Percentiles rank a stretch among this genome's conserved stretches.
These are phyloP conservation scores for Infundibulicybe gibba DNA, from an alignment of 768 basidiomycete genomes.

Conservation along the genomic window DNA sequence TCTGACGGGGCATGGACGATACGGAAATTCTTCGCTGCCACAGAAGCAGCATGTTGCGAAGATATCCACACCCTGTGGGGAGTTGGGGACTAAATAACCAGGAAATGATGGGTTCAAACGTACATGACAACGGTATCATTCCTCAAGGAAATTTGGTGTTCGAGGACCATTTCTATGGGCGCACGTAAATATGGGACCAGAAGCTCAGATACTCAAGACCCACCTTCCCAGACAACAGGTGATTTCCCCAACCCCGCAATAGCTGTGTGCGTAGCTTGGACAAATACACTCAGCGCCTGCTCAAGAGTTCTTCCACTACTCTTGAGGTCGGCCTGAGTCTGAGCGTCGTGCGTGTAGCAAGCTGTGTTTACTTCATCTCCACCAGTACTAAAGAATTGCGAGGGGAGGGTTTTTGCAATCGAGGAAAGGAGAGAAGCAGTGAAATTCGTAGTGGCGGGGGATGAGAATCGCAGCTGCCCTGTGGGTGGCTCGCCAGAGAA, in stretches of 20 bases:
- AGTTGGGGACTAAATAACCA: not conserved
- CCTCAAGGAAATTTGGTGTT: constrained; percentile 38
- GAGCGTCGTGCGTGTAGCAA: constrained; percentile 62
- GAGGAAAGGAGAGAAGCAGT: constrained; percentile 48
- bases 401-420: constrained; percentile 49
- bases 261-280: constrained; percentile 49
- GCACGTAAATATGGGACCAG: constrained; percentile 18
- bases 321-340: constrained; percentile 55
- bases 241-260: constrained; percentile 58
- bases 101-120: constrained; percentile 13
- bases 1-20: constrained; percentile 72
- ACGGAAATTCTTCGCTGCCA: constrained; percentile 53
- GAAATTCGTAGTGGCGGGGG: constrained; percentile 56
- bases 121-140: constrained; percentile 57
- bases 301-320: constrained; percentile 49
- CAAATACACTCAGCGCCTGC: constrained; percentile 62
- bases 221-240: constrained; percentile 79
- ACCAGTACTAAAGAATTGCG: constrained; percentile 71
- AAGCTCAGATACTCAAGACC: constrained; percentile 3
- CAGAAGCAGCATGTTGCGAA: constrained; percentile 50
- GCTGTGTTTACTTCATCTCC: constrained; percentile 76
- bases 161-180: constrained; percentile 64
- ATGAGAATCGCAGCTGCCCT: constrained; percentile 76
- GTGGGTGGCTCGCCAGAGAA: constrained; percentile 78
- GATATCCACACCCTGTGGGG: constrained; percentile 66